Base-by-base conservation (phyloP, 805 yeast genomes). In the Sugiyamaella boreocaroliniensis region DNA sequence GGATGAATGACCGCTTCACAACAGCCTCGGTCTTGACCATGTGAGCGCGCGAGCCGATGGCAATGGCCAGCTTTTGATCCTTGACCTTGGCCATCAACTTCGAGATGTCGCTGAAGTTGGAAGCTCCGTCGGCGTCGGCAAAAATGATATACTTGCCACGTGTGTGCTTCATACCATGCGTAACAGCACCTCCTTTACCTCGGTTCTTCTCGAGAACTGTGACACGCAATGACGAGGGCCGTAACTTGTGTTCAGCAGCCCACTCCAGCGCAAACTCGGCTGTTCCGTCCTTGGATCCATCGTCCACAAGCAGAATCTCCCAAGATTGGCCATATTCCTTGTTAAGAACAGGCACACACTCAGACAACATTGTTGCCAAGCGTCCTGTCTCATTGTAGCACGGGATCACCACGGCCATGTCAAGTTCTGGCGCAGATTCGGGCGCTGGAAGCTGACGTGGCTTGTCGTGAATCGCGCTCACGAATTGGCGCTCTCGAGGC, bases 81-180 rank as follows among this genome's bases (percentile, higher is more conserved):
- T 71, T 60, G 29, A 85, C 72, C 11, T 72, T 68, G 2, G 63
- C 64, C 10, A 80, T 57, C 53, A 90, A 72, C 52, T 76, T 78
- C 1, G 64, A 64, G 22, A 86, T 73, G 67, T 90, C 97, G 22
- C 78, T 63, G 65, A 93, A 93, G 59, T 77, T 76, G 22, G 95
- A 84, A 4, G 99, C 98, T 34, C 98, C 98, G 70, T 93, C 99
- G 0, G 98, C 99, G 70, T 93, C 99, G 1, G 96, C 98, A 72
- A 93, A 93, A 9, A 93, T 76, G 10, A 81, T 80, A 61, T 78
- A 83, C 52, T 75, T 67, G 11, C 98, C 99, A 43, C 88, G 73
- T 2, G 83, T 72, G 61, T 81, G 82, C 61, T 83, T 78, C 67
- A 93, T 71, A 6, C 99, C 99, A 68, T 92, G 97, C 15, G 95